Base-by-base conservation (phyloP, 495 filamentous ascomycete species). In the Patellaria atrata region DNA sequence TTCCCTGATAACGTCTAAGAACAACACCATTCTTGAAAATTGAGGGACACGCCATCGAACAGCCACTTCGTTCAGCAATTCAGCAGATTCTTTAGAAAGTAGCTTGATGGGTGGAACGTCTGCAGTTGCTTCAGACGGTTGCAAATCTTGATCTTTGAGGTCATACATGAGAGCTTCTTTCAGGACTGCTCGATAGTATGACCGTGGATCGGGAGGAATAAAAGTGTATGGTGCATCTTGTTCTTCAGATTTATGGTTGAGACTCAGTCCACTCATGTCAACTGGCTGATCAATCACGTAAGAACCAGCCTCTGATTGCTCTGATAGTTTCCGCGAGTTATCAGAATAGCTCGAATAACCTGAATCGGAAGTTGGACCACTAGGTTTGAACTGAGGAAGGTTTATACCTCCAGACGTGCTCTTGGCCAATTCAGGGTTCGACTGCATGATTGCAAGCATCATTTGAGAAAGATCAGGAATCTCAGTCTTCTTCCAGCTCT, bases 21-120 rank as follows among this genome's bases (percentile, higher is more conserved):
- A 81, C 7, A 91, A 60, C 2, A 85, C 70, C 35, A 86, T 61
- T 30, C 83, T 67, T 22, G 84, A 83, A 51, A 79, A 82, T 30
- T 72, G 70, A 13, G 89, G 87, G 40, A 99, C 71, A 16, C 91
- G 76, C 91, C 91, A 99, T 40, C 86, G 75, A 44, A 82, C 57
- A 47, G 73, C 79, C 26, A 93, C 65, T 48, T 96, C 87, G 47
- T 77, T 77, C 35, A 96, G 58, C 38, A 99, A 61, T 33, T 94
- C 83, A 8, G 68, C 65, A 1, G 84, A 89, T 29, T 81, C 69
- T 41, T 82, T 82, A 0, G 85, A 89, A 9, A 99, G 61, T 14
- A 87, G 59, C 27, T 68, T 73, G 44, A 72, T 61, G 7, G 75
- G 61, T 30, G 56, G 66, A 31, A 47, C 63, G 12, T 67, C 73